These are phyloP conservation scores for Gymnopus androsaceus DNA, from an alignment of 1,284 basidiomycete species.

Conservation along the genomic window DNA sequence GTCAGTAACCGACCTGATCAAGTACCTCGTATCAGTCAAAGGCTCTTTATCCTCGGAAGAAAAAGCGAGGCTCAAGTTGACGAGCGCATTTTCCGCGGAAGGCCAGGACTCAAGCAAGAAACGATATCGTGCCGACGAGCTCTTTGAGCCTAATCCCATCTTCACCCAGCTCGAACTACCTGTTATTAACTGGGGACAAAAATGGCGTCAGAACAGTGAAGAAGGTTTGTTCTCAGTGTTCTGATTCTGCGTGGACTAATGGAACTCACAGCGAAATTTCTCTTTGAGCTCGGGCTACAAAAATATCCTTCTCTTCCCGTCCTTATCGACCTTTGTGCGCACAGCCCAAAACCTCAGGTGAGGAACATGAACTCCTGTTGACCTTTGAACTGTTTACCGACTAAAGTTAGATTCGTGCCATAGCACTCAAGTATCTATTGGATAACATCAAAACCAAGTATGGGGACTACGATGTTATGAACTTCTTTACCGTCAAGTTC, in stretches of 20 bases:
- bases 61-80: slow-evolving; percentile 72
- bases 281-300: slow-evolving; percentile 79
- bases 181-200: slow-evolving; percentile 85
- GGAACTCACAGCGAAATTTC: slow-evolving; percentile 68
- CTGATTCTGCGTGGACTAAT: background rate
- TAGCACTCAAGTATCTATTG: slow-evolving; percentile 79
- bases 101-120: slow-evolving; percentile 30
- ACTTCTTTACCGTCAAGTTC: slow-evolving; percentile 67
- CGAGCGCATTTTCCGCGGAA: slow-evolving; percentile 81
- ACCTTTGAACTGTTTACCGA: background rate
- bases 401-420: slow-evolving; percentile 39
- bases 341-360: slow-evolving; percentile 44
- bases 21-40: slow-evolving; percentile 88
- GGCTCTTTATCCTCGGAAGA: slow-evolving; percentile 71
- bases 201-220: slow-evolving; percentile 80
- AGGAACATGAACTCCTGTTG: slow-evolving; percentile 22
- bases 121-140: slow-evolving; percentile 65
- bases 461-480: slow-evolving; percentile 57
- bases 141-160: slow-evolving; percentile 84
- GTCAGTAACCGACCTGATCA: slow-evolving; percentile 78
- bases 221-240: slow-evolving; percentile 63
- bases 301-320: slow-evolving; percentile 71
- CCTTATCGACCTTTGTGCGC: slow-evolving; percentile 72
- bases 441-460: slow-evolving; percentile 71
- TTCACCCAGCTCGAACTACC: slow-evolving; percentile 80